Conservation (phyloP, 2,329 filamentous ascomycete genomes). For the Diplodia mutila region DNA sequence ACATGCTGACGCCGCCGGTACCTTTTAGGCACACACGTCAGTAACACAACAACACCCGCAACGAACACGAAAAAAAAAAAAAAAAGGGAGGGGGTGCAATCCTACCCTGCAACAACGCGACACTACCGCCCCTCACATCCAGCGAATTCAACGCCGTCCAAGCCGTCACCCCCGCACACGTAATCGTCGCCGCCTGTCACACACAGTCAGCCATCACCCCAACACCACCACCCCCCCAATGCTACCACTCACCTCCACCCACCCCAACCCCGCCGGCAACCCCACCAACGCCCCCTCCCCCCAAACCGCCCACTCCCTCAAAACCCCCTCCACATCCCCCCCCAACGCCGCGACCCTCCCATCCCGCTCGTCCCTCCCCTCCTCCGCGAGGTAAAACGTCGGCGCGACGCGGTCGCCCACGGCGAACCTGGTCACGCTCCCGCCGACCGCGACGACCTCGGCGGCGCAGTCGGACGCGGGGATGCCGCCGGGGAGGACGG, state of each 20-base stretch:
- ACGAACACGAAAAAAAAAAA: no score
- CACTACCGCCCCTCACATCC: background rate
- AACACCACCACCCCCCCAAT: background rate
- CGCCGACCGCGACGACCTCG: conserved; percentile 33
- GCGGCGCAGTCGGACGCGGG: conserved; percentile 34
- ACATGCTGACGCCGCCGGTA: conserved; percentile 48
- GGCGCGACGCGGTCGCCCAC: conserved; percentile 36
- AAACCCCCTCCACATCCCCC: conserved; percentile 30
- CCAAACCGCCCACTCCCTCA: conserved; percentile 35
- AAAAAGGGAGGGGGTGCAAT: no score
- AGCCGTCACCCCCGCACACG: conserved; percentile 34
- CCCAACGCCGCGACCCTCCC: conserved; percentile 21
- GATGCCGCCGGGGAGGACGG: conserved; percentile 29
- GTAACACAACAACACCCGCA: no score
- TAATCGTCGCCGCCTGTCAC: conserved; percentile 30
- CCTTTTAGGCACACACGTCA: conserved; percentile 30
- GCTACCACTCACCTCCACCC: conserved; percentile 34
- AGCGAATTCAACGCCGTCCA: conserved; percentile 33
- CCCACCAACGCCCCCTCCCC: conserved; percentile 34
- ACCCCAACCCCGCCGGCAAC: conserved; percentile 32
- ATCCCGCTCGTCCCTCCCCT: conserved; percentile 29
- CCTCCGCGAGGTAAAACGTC: conserved; percentile 19
- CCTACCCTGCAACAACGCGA: conserved; percentile 30
- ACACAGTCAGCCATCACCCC: background rate
- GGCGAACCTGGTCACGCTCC: conserved; percentile 29